These are phyloP conservation scores for Passiflora organensis DNA, from an alignment of 345 rosid species.

Conservation along the genomic window DNA sequence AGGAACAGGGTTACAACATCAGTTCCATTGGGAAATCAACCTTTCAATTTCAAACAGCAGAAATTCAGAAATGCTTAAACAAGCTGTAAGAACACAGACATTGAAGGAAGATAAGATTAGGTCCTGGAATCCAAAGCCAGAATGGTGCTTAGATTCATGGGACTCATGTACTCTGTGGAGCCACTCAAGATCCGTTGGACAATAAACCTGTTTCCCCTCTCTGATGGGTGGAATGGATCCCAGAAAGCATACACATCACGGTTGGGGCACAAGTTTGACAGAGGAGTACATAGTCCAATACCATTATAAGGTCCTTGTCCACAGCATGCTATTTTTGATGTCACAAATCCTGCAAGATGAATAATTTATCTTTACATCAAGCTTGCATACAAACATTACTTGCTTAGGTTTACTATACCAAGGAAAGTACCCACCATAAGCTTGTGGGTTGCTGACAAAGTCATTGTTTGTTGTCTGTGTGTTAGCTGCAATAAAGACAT, in stretches of 20 bases:
- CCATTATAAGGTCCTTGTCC: conserved; percentile 25
- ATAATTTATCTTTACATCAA: no score
- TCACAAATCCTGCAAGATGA: conserved; percentile 11
- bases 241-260: conserved; percentile 17
- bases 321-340: conserved; percentile 20
- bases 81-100: neutral
- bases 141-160: conserved; percentile 20
- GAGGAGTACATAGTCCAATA: conserved; percentile 9
- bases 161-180: conserved; percentile 3
- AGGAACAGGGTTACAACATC: no score
- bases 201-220: conserved; percentile 14
- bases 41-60: neutral
- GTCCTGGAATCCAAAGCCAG: conserved; percentile 39
- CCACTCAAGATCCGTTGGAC: conserved; percentile 6
- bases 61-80: neutral
- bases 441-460: conserved; percentile 14
- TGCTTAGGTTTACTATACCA: no score
- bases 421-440: conserved; percentile 22
- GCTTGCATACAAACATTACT: no score
- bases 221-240: conserved; percentile 19
- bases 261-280: conserved; percentile 16
- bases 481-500: conserved; percentile 21
- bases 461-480: neutral
- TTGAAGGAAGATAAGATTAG: neutral
- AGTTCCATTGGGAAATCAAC: no score